Evolutionary conservation across 805 yeast genomes (phyloP).

Genomic region (Hanseniaspora thailandica): DNA sequence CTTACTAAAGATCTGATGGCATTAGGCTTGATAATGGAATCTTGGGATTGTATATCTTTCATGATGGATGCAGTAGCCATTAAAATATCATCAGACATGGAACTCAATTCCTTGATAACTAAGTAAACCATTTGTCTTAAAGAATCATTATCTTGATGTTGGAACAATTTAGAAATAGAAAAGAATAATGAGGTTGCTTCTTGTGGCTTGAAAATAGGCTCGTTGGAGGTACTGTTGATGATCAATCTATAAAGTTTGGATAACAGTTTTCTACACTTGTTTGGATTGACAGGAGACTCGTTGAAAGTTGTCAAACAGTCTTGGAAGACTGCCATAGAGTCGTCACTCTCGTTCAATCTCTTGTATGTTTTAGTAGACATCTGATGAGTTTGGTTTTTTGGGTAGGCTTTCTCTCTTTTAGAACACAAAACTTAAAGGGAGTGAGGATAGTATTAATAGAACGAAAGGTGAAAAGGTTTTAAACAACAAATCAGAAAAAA

Average conservation of each 20-base stretch:
- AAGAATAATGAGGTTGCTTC: constrained; percentile 91
- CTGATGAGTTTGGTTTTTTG: not conserved
- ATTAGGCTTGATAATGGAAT: constrained; percentile 75
- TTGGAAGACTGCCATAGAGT: constrained; percentile 94
- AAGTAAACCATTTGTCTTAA: constrained; percentile 88
- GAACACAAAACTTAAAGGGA: too few species aligned
- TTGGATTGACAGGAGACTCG: constrained; percentile 78
- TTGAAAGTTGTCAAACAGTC: constrained; percentile 89
- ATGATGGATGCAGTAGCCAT: constrained; percentile 97
- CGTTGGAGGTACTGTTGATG: constrained; percentile 9
- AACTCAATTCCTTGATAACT: constrained; percentile 82
- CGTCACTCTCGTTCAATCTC: constrained; percentile 75
- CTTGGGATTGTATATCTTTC: constrained; percentile 93
- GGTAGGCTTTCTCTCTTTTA: not conserved
- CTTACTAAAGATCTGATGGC: constrained; percentile 86
- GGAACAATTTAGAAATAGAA: constrained; percentile 87
- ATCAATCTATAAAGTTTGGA: constrained; percentile 73
- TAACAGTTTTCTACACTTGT: constrained; percentile 70
- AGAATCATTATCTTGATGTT: constrained; percentile 69
- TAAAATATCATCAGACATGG: constrained; percentile 77
- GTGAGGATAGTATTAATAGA: too few species aligned
- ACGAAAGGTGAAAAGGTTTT: too few species aligned
- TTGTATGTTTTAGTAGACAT: constrained; percentile 82
- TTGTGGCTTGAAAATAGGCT: constrained; percentile 54
- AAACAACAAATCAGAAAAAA: too few species aligned